These are phyloP conservation scores for Brassica juncea DNA, from an alignment of 345 rosid species.

Conservation along the genomic window DNA sequence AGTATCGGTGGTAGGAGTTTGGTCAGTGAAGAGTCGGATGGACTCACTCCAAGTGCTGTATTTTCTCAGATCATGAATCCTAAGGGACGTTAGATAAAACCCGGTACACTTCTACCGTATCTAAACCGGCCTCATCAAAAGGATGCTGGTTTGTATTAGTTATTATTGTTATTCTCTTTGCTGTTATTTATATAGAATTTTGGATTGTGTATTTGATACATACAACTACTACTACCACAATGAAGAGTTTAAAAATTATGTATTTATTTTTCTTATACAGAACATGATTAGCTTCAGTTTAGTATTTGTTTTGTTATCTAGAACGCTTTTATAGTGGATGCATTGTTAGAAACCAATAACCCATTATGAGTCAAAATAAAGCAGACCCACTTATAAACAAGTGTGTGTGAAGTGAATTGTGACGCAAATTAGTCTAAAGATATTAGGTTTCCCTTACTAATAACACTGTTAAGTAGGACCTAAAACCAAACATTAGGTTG, in stretches of 20 bases:
- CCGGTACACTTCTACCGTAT: background rate
- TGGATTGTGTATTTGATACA: slow-evolving; percentile 33
- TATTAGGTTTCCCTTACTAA: background rate
- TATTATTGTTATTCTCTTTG: slow-evolving; percentile 21
- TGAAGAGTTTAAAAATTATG: slow-evolving; percentile 38
- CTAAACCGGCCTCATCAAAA: slow-evolving; percentile 3
- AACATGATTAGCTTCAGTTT: slow-evolving; percentile 19
- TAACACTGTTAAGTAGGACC: background rate
- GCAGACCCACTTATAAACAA: background rate
- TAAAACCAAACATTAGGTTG: background rate
- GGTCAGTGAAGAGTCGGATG: slow-evolving; percentile 91
- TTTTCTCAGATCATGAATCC: slow-evolving; percentile 99
- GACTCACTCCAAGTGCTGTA: slow-evolving; percentile 90
- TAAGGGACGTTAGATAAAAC: slow-evolving; percentile 68
- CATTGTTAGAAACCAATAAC: background rate
- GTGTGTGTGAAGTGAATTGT: background rate
- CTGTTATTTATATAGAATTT: slow-evolving; percentile 28
- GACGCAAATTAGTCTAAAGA: background rate
- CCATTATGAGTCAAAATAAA: background rate
- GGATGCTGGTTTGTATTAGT: slow-evolving; percentile 27
- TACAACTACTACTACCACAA: background rate
- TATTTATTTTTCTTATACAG: slow-evolving; percentile 10
- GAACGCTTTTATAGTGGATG: slow-evolving; percentile 9
- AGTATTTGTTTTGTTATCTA: slow-evolving; percentile 25
- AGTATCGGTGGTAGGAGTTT: slow-evolving; percentile 94